Conservation (phyloP, 2,329 filamentous ascomycete genomes). For the Grosmannia clavigera region DNA sequence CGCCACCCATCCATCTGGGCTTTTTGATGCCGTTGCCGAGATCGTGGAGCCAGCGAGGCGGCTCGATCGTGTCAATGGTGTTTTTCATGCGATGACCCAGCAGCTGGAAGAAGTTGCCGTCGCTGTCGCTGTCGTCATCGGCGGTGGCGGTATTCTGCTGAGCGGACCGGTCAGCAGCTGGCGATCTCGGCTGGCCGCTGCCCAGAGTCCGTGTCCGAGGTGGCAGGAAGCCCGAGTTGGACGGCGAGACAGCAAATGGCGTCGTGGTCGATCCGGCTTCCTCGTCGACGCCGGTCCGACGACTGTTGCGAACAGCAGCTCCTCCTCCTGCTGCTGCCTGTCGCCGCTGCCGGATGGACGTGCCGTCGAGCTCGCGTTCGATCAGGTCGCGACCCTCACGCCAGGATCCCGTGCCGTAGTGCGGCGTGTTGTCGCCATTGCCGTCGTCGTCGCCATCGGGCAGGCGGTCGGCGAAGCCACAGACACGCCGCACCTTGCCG, state of each 20-base stretch:
- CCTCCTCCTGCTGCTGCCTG: conserved; percentile 5
- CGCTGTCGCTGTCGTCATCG: conserved; percentile 35
- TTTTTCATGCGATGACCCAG: conserved; percentile 82
- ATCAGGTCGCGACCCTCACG: conserved; percentile 85
- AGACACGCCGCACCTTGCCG: conserved; percentile 59
- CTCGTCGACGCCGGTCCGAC: conserved; percentile 5
- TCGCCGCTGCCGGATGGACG: conserved; percentile 38
- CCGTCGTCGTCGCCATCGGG: conserved; percentile 60
- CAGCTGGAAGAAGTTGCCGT: conserved; percentile 73
- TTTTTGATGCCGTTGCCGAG: conserved; percentile 57
- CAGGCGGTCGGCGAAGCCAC: conserved; percentile 63
- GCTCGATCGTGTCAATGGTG: conserved; percentile 72
- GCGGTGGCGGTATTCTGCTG: background rate
- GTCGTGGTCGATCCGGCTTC: conserved; percentile 22
- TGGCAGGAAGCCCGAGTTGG: conserved; percentile 11
- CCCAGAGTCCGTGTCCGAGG: conserved; percentile 16
- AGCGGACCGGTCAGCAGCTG: background rate
- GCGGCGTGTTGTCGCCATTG: conserved; percentile 57
- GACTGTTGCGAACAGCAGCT: background rate
- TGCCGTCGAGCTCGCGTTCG: conserved; percentile 66
- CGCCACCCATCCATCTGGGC: conserved; percentile 68
- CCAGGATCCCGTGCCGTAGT: conserved; percentile 76
- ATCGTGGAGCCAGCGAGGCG: conserved; percentile 72
- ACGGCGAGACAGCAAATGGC: conserved; percentile 30
- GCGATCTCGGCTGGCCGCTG: conserved; percentile 11